Conservation (phyloP, 2,329 filamentous ascomycete genomes). For the Phialophora chinensis region DNA sequence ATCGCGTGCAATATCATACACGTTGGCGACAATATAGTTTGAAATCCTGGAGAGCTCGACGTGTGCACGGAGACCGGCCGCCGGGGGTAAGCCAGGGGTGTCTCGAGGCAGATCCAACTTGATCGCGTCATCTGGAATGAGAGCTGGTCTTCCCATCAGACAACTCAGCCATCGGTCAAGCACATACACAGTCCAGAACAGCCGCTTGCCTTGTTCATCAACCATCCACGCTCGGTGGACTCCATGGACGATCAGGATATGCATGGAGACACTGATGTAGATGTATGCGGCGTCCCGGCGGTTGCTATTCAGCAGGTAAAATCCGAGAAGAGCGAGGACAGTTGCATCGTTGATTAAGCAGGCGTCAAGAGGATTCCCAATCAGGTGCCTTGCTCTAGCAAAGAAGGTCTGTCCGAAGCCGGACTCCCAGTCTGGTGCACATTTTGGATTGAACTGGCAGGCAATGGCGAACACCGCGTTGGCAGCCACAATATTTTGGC, state of each 20-base stretch:
- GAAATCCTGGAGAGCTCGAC: conserved; percentile 57
- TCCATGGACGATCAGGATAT: conserved; percentile 58
- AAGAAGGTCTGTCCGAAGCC: conserved; percentile 55
- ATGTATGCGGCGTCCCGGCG: conserved; percentile 58
- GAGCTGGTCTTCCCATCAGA: conserved; percentile 57
- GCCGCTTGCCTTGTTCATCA: conserved; percentile 54
- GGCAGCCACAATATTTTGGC: conserved; percentile 50
- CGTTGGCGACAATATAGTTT: conserved; percentile 57
- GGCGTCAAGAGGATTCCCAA: conserved; percentile 57
- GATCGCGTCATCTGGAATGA: conserved; percentile 57
- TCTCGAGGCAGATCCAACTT: conserved; percentile 49
- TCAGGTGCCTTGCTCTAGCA: conserved; percentile 51
- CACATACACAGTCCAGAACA: conserved; percentile 62
- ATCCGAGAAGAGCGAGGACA: conserved; percentile 55
- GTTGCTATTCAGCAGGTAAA: conserved; percentile 59
- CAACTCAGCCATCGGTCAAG: conserved; percentile 58
- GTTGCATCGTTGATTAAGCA: conserved; percentile 54
- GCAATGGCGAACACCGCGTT: conserved; percentile 56
- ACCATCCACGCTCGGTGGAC: conserved; percentile 52
- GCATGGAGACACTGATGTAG: conserved; percentile 56
- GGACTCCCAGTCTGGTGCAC: conserved; percentile 43
- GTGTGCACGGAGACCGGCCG: conserved; percentile 54
- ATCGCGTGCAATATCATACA: conserved; percentile 50
- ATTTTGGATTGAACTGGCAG: conserved; percentile 41
- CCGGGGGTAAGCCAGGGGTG: conserved; percentile 52